These are phyloP conservation scores for Yarrowia yakushimensis DNA, from an alignment of 805 yeast species.

Conservation along the genomic window DNA sequence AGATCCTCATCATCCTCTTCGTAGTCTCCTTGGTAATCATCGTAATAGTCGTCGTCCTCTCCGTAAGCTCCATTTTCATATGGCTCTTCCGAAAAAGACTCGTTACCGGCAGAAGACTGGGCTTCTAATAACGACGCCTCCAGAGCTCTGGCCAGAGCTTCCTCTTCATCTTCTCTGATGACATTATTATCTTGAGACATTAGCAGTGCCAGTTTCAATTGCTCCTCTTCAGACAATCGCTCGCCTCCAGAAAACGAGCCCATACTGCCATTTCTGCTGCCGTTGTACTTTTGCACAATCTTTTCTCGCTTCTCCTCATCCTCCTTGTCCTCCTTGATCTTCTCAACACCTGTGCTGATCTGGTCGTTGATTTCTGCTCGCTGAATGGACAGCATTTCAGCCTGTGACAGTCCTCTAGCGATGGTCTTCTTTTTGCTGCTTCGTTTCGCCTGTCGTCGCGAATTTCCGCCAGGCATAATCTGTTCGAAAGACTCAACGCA, in stretches of 20 bases:
- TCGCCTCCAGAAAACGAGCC: conserved; percentile 13
- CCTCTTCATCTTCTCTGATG: conserved; percentile 13
- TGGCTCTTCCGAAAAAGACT: background rate
- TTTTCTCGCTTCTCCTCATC: conserved; percentile 14
- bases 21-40: conserved; percentile 2
- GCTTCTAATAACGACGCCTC: background rate
- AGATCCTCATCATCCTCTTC: conserved; percentile 28
- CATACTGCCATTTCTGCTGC: background rate
- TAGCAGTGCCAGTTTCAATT: conserved; percentile 3
- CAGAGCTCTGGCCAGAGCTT: conserved; percentile 2
- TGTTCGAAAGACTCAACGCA: conserved; percentile 20
- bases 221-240: conserved; percentile 9
- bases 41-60: background rate
- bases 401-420: conserved; percentile 12
- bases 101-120: background rate
- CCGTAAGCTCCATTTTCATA: background rate
- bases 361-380: conserved; percentile 22
- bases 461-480: conserved; percentile 4
- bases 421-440: conserved; percentile 2
- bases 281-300: conserved; percentile 18
- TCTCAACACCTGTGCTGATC: conserved; percentile 11
- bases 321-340: conserved; percentile 5
- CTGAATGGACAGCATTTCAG: conserved; percentile 6
- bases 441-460: conserved; percentile 12
- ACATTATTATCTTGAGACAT: conserved; percentile 18